These are phyloP conservation scores for Leccinum incarnatum DNA, from an alignment of 768 basidiomycete species.

Conservation along the genomic window DNA sequence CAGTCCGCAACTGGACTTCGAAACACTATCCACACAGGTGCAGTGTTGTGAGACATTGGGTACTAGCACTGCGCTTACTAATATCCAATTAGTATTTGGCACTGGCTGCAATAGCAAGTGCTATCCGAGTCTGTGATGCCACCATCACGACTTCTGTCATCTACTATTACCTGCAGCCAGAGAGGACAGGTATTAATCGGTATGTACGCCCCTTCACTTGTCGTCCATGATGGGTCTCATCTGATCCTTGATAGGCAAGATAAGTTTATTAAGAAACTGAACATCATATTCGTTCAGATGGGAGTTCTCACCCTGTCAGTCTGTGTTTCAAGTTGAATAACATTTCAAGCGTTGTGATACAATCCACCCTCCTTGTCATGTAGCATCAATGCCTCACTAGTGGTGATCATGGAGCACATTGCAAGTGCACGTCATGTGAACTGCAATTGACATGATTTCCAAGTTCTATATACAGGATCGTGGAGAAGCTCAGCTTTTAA, in stretches of 20 bases:
- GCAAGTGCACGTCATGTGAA: too few species aligned
- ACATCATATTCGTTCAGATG: constrained; percentile 17
- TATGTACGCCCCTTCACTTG: background rate
- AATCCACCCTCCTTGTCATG: background rate
- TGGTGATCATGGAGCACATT: too few species aligned
- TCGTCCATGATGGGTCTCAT: background rate
- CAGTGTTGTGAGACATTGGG: too few species aligned
- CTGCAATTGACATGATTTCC: too few species aligned
- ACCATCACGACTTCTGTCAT: constrained; percentile 17
- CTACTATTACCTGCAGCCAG: constrained; percentile 15
- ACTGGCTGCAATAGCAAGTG: constrained; percentile 12
- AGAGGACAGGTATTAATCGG: constrained; percentile 10
- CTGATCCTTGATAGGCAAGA: background rate
- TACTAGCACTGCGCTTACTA: background rate
- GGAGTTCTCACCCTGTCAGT: constrained; percentile 19
- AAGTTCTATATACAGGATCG: too few species aligned
- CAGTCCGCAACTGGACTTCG: too few species aligned
- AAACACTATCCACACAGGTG: constrained; percentile 3
- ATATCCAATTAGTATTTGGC: constrained; percentile 3
- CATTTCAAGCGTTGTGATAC: background rate
- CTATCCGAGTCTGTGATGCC: constrained; percentile 21
- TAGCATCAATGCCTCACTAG: constrained; percentile 10
- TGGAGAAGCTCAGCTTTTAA: too few species aligned
- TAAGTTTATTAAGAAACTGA: constrained; percentile 14
- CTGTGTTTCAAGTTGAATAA: background rate